These are phyloP conservation scores for Eucalyptus tenuipes DNA, from an alignment of 345 rosid genomes.

Conservation along the genomic window DNA sequence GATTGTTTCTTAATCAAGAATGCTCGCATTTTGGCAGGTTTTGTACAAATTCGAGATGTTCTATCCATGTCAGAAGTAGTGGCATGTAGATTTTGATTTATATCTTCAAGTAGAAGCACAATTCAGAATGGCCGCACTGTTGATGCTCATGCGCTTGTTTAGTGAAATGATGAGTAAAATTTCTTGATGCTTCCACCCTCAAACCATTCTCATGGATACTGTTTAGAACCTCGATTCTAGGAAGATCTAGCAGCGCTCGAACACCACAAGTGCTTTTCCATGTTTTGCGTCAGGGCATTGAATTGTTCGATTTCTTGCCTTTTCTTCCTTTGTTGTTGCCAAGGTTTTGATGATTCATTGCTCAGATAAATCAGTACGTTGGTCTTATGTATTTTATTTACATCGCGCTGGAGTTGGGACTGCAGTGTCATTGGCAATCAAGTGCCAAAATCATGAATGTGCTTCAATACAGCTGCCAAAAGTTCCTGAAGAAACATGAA, in stretches of 20 bases:
- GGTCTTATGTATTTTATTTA: not conserved
- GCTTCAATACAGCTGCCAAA: not conserved
- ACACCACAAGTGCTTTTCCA: not conserved
- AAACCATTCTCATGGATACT: not conserved
- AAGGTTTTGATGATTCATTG: not conserved
- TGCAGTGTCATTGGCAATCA: not conserved
- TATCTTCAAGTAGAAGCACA: not conserved
- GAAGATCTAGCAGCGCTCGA: not conserved
- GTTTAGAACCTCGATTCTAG: not conserved
- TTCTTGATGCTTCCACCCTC: not conserved
- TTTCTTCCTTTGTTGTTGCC: not conserved
- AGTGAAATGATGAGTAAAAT: not conserved
- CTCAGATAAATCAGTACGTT: not conserved
- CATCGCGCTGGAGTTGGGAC: not conserved
- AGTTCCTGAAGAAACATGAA: not conserved
- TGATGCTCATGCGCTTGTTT: not conserved
- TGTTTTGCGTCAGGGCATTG: not conserved
- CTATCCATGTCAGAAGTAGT: not conserved
- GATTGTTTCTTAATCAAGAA: not conserved
- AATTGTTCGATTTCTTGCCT: not conserved
- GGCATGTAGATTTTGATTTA: not conserved
- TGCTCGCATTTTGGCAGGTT: not conserved
- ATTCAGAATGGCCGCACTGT: not conserved
- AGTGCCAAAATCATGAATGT: not conserved
- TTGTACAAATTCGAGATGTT: not conserved